Evolutionary conservation across 441 rosid genomes (phyloP), one percentile per base, ranked within the genome.

Genomic region (Populus hybrid): DNA sequence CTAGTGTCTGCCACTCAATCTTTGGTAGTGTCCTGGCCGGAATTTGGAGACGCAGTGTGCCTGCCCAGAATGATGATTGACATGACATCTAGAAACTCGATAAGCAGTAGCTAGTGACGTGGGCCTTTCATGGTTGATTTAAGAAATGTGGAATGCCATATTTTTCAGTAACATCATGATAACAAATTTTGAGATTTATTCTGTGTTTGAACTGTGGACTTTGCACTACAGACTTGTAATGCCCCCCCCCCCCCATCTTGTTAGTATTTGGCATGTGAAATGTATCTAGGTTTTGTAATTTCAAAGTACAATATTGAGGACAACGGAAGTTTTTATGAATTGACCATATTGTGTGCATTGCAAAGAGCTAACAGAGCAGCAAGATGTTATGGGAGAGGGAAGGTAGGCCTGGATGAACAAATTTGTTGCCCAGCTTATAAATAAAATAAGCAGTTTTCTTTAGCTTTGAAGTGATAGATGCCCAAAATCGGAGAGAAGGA

Each of bases 1-100:
- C 97, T 26, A 89, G 97, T 23, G 97, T 94, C 33, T 88, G 93
- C 73, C 98, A 91, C 85, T 94, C 98, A 0, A 83, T 91, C 76
- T 76, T 87, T 1, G 97, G 98, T 31, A 94, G 98, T 33, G 78
- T 82, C 23, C 85, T 94, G 74, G 97, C 97, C 3, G 98, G 97
- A 79, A 31, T 89, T 63, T 94, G 98, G 97, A 89, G 97, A 86
- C 84, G 88, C 23, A 71, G 79, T 78, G 21, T 77, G 35, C 89
- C 89, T 1, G 80, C 82, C 59, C 76, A 73, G 76, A 82, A 63
- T 40, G 75, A 85, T 69, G 84, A 86, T 28, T 88, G 83, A 87
- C 50, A 36, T 36, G 50, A 6, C 23, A 29, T 12, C 29, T 7
- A 26, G 24, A 20, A 24, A 6, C 75, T 35, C 59, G 16, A 28